A percentile compares a stretch with the other conserved stretches of the same genome.
phyloP scores from a whole-genome alignment of 2,329 filamentous ascomycete species.

The Fusarium subtropicale region DNA sequence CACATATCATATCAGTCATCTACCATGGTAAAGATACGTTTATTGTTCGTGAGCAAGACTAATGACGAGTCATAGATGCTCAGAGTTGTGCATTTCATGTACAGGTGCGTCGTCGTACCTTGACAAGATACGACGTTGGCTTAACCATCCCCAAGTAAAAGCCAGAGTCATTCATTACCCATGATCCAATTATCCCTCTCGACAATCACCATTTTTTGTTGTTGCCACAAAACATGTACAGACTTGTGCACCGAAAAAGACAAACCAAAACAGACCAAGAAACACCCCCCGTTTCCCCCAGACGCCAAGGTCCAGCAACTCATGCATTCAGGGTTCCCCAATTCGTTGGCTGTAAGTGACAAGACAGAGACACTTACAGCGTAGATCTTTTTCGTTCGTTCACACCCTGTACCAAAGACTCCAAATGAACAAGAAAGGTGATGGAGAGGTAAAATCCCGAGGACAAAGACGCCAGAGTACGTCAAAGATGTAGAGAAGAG shows the following conservation, averaged over 20 bases:
- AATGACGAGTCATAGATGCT: background rate
- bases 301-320: conserved; percentile 29
- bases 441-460: background rate
- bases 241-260: conserved; percentile 8
- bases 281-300: background rate
- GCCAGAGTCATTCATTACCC: conserved; percentile 7
- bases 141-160: conserved; percentile 8
- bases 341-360: background rate
- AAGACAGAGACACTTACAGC: background rate
- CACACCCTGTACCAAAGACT: conserved; percentile 16
- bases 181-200: conserved; percentile 8
- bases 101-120: conserved; percentile 16
- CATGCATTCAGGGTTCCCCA: conserved; percentile 7
- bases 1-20: background rate
- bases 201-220: conserved; percentile 23
- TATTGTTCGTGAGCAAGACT: conserved; percentile 12
- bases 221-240: conserved; percentile 27
- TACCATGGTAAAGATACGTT: conserved; percentile 7
- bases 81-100: conserved; percentile 32
- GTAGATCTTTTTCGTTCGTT: background rate
- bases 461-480: conserved; percentile 19
- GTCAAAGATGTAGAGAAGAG: conserved; percentile 15
- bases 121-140: conserved; percentile 1
- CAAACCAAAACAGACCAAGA: conserved; percentile 2
- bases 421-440: conserved; percentile 5